Conservation (phyloP, 148 eudicot species). For the Chenopodium formosanum region DNA sequence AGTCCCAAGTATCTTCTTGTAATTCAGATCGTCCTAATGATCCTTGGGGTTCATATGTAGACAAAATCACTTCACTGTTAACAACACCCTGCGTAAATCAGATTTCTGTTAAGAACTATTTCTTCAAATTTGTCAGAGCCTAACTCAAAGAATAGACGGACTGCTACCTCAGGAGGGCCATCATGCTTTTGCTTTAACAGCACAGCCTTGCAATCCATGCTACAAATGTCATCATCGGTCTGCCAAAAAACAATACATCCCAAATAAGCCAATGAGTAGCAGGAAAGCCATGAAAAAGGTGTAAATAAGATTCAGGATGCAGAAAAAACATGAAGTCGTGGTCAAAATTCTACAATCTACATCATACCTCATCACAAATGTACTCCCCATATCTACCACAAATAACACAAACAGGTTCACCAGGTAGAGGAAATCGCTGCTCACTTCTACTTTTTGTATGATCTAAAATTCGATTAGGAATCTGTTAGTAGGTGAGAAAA, state of each 20-base stretch:
- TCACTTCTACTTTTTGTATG: constrained; percentile 50
- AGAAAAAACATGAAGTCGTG: background rate
- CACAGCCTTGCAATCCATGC: constrained; percentile 81
- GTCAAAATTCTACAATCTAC: constrained; percentile 2
- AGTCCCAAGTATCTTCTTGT: constrained; percentile 70
- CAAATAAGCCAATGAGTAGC: background rate
- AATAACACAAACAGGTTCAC: constrained; percentile 78
- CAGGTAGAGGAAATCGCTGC: constrained; percentile 73
- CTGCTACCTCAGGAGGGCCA: constrained; percentile 44
- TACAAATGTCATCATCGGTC: constrained; percentile 88
- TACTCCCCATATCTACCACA: constrained; percentile 92
- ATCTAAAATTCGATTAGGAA: constrained; percentile 26
- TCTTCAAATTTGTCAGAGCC: constrained; percentile 8
- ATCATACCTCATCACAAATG: constrained; percentile 70
- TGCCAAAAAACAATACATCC: constrained; percentile 29
- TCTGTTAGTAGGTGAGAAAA: background rate
- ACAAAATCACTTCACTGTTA: constrained; percentile 23
- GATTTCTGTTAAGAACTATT: constrained; percentile 12
- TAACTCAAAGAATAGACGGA: constrained; percentile 14
- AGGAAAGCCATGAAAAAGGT: constrained; percentile 1
- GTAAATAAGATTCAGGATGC: background rate
- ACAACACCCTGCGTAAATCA: constrained; percentile 33
- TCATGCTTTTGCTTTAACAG: constrained; percentile 43
- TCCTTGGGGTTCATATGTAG: constrained; percentile 26
- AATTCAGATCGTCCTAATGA: constrained; percentile 34